Base-by-base conservation (phyloP, 768 basidiomycete species). In the Trametes coccinea region DNA sequence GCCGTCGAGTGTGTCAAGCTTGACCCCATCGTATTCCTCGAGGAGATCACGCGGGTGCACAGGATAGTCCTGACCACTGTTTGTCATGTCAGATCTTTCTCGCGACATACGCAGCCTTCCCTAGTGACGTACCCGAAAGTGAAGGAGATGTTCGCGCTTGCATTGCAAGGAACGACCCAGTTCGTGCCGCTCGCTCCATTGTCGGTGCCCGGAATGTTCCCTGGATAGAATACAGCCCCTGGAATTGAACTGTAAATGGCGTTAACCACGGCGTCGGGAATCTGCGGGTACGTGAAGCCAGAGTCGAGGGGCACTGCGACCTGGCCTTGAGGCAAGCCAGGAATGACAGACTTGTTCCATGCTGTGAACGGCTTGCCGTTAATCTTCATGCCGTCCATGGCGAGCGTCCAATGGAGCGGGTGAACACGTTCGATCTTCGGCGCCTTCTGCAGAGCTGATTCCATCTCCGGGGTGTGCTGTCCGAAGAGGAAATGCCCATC, bases 311-410 rank as follows among this genome's bases (percentile, higher is more conserved):
- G 66, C 6, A 66, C 66, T n/a, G 71, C 70, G 33, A 62, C 54
- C 53, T 68, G 57, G 16, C 70, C 69, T 16, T 60, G 46, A 9
- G 67, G 65, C 5, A 57, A 53, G 2, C 55, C 65, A 1, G 51
- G 34, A 7, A 69, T 66, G 27, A 37, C 50, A 27, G 67, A 66
- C 56, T 53, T 27, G 53, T 67, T 82, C 29, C 89, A 85, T 34
- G 78, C 70, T 5, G 46, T 40, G 51, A 80, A 73, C 40, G 80
- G 79, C 39, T 78, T 76, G 31, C 78, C 77, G 53, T 86, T 86
- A 13, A 89, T 78, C 52, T 87, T 80, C 64, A 72, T 68, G 31
- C 61, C 62, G 64, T 73, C 73, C 66, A 73, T 54, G n/a, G 67
- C 50, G 9, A 68, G 61, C 31, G 72, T 70, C 73, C 74, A 76